Evolutionary conservation across 495 filamentous ascomycete genomes (phyloP), one percentile per base, ranked within the genome.

Genomic region (Neurospora sp.): DNA sequence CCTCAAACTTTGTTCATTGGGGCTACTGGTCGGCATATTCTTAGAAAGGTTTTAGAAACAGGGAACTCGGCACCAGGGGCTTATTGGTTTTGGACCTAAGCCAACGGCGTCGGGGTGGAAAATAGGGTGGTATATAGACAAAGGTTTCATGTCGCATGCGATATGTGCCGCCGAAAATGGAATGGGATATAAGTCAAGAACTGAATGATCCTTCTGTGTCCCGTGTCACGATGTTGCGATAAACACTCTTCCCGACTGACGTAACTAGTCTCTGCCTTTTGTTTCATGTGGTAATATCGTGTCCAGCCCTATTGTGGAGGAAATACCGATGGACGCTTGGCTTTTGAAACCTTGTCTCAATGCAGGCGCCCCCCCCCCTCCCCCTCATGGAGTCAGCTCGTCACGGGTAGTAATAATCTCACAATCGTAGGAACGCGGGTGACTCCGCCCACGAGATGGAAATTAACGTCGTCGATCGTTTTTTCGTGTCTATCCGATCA

Each of bases 11-110:
- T 73, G 45, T 59, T 39, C 45, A 72, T 69, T 68, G 78, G 72
- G 74, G 53, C 71, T 78, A 74, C 75, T 78, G 75, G 78, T 53
- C 75, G 77, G 78, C 75, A 76, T 74, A 70, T 73, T 73, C 27
- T 61, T 61, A 35, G 53, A 61, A 53, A 35, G 73, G 70, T 75
- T 71, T 45, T 69, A 72, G 69, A 72, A 74, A 38, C 5, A 61
- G 40, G 42, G 53, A 65, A n/a, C 69, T 71, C 47, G 74, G 47
- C 69, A 73, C 39, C 69, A 39, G 59, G 59, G 72, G 73, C 71
- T 61, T 59, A 22, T 20, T 12, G 45, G 45, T 10, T 47, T 20
- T 10, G n/a, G 35, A 69, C 61, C 18, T 38, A 59, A 59, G 47
- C 22, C 47, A 59, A 59, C 47, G 47, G 47, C 47, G 4, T 59